phyloP scores from a whole-genome alignment of 2,329 filamentous ascomycete species.

The Cercospora citrullina region DNA sequence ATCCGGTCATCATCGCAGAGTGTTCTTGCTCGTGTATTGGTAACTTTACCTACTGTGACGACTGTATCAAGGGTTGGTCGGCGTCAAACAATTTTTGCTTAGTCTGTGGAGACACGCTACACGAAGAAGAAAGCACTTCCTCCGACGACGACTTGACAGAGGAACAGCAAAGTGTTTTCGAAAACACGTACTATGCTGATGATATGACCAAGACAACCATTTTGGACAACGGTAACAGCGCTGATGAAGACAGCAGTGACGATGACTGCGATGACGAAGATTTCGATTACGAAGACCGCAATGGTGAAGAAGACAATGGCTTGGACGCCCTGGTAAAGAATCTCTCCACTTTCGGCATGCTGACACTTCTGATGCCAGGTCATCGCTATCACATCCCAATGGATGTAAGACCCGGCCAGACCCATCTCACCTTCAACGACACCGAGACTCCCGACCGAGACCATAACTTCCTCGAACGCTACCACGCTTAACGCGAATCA shows the following conservation, averaged over 20 bases:
- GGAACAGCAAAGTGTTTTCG: background rate
- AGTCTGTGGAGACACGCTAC: background rate
- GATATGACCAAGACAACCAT: background rate
- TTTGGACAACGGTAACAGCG: background rate
- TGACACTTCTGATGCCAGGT: background rate
- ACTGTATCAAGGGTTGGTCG: background rate
- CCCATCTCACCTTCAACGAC: background rate
- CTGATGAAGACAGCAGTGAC: background rate
- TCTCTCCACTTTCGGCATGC: background rate
- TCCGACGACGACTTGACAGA: background rate
- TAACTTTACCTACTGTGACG: background rate
- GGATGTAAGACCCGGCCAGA: background rate
- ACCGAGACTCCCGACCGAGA: background rate
- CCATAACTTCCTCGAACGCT: background rate
- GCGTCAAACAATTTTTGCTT: background rate
- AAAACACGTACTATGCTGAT: background rate
- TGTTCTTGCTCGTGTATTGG: background rate
- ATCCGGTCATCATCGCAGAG: background rate
- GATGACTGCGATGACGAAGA: background rate
- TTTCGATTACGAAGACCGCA: background rate
- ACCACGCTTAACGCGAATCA: background rate
- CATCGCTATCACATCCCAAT: background rate
- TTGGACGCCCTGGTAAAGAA: background rate
- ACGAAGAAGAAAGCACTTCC: background rate
- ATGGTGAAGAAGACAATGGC: background rate